These are phyloP conservation scores for Pythium sukuiense DNA, from an alignment of 352 stramenopile genomes.

Conservation along the genomic window DNA sequence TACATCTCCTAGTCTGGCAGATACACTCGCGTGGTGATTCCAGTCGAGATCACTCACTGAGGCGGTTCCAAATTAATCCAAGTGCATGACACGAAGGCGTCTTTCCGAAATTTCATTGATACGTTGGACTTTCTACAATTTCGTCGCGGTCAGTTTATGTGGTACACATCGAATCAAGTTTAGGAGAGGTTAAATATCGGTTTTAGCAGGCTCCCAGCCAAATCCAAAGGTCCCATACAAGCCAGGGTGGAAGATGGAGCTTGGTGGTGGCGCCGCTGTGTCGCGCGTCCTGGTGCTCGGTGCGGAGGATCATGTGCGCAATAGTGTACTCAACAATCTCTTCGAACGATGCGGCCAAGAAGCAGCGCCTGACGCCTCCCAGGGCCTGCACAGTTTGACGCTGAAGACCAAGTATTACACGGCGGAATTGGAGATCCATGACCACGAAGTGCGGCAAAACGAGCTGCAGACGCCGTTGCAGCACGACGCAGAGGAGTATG, in stretches of 20 bases:
- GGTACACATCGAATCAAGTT: not conserved
- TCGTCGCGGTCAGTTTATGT: too few species aligned
- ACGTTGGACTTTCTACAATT: too few species aligned
- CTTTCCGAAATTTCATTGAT: too few species aligned
- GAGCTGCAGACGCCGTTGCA: conserved; percentile 32
- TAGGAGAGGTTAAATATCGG: not conserved
- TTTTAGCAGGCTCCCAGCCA: not conserved
- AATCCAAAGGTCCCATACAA: too few species aligned
- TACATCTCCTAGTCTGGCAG: conserved; percentile 2
- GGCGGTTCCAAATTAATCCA: too few species aligned
- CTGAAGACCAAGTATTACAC: conserved; percentile 70
- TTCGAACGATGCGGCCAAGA: conserved; percentile 35
- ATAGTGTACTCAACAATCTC: conserved; percentile 31
- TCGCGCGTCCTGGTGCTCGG: conserved; percentile 48
- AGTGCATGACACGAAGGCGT: too few species aligned
- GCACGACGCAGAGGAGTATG: conserved; percentile 49
- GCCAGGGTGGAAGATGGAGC: conserved; percentile 20
- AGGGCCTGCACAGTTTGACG: conserved; percentile 31
- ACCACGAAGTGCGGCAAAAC: conserved; percentile 46
- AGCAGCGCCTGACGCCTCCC: not conserved
- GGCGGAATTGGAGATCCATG: conserved; percentile 52
- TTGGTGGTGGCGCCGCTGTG: not conserved
- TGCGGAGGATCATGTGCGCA: conserved; percentile 28
- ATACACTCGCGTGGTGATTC: too few species aligned
- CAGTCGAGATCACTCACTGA: too few species aligned